Conservation (phyloP, 257 asterid species). For the Eucommia ulmoides region DNA sequence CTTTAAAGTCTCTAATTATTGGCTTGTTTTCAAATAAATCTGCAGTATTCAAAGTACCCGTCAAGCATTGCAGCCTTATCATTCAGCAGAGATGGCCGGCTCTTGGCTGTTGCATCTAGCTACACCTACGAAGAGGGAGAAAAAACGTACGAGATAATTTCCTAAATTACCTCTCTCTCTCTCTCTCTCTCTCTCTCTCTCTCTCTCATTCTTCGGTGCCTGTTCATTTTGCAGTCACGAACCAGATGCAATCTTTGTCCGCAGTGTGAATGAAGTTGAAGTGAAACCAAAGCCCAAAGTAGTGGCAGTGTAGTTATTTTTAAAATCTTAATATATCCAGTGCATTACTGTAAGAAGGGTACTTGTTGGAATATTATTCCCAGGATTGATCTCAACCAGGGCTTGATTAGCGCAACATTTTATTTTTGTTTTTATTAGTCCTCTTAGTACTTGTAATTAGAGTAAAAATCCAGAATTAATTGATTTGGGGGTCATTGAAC, state of each 20-base stretch:
- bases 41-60: constrained; percentile 79
- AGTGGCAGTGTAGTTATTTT: no score
- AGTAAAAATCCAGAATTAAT: no score
- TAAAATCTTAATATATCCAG: no score
- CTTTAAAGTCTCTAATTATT: no score
- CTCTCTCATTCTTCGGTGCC: neutral
- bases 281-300: constrained; percentile 86
- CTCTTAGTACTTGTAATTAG: no score
- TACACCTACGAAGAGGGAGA: constrained; percentile 93
- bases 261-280: constrained; percentile 87
- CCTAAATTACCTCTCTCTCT: constrained; percentile 1
- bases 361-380: no score
- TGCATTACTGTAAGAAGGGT: no score
- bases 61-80: constrained; percentile 76
- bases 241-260: constrained; percentile 71
- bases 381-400: no score
- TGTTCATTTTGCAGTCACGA: constrained; percentile 56
- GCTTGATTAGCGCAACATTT: no score
- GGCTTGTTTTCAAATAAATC: no score
- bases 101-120: constrained; percentile 86
- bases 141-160: constrained; percentile 38
- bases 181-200: neutral
- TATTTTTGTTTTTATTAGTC: no score
- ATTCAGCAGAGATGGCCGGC: constrained; percentile 82
- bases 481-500: no score